Percentiles rank a stretch among this genome's conserved stretches.
Evolutionary conservation across 805 yeast genomes (phyloP).

Genomic region (Myxozyma nipponensis): DNA sequence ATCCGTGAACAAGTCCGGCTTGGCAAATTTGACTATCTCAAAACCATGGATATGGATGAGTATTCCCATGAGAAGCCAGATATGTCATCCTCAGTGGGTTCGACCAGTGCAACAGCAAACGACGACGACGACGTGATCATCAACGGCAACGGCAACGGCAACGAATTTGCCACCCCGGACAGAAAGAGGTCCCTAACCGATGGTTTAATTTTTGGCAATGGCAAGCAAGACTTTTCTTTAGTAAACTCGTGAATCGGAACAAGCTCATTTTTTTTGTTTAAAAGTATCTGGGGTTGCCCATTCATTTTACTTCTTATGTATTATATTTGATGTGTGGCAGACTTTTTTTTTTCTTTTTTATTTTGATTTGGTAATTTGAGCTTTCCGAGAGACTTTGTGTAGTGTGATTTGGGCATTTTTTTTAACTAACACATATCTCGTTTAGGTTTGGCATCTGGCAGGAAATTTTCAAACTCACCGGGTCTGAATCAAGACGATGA

Average conservation of each 20-base stretch:
- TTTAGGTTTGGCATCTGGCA: constrained; percentile 1
- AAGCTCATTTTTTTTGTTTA: neutral
- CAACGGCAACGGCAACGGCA: too few relatives aligned
- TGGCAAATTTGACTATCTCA: constrained; percentile 46
- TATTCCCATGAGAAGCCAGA: constrained; percentile 1
- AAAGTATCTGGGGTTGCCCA: neutral
- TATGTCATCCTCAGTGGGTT: neutral
- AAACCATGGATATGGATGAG: constrained; percentile 4
- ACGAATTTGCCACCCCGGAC: too few relatives aligned
- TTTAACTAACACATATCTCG: neutral
- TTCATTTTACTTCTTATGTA: neutral
- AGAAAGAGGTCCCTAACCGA: too few relatives aligned
- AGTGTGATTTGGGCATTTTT: neutral
- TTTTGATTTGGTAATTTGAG: neutral
- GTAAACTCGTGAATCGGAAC: neutral
- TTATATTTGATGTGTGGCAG: neutral
- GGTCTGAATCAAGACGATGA: constrained; percentile 9
- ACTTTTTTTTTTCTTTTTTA: neutral
- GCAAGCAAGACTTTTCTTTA: neutral
- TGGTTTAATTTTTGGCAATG: neutral
- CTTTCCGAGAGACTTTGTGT: neutral
- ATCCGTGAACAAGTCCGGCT: constrained; percentile 56
- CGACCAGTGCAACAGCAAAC: too few relatives aligned
- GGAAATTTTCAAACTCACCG: neutral
- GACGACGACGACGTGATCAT: too few relatives aligned